Percentiles rank a stretch among this genome's conserved stretches.
Evolutionary conservation across 768 basidiomycete genomes (phyloP).

Genomic region (Boletus reticulatus): DNA sequence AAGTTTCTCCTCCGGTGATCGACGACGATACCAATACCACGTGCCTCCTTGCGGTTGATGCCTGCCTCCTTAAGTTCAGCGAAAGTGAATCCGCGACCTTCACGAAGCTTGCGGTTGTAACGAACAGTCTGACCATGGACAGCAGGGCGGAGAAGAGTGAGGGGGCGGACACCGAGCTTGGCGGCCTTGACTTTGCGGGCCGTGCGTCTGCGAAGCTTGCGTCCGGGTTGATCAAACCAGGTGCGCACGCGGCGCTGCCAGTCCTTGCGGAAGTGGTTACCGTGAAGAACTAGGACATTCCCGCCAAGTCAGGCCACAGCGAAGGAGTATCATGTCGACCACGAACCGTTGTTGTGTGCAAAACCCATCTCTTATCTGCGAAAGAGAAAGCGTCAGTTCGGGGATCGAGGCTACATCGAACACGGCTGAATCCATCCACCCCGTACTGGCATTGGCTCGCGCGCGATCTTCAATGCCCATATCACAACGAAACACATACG

Average conservation of each 20-base stretch:
- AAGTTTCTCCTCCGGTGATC: conserved; percentile 96
- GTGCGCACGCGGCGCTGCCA: conserved; percentile 97
- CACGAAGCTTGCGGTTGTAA: conserved; percentile 97
- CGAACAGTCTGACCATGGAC: conserved; percentile 95
- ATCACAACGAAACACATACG: neutral
- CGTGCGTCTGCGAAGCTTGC: conserved; percentile 91
- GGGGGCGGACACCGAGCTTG: conserved; percentile 87
- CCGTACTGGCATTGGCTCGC: neutral
- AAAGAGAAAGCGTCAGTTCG: conserved; percentile 13
- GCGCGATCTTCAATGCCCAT: neutral
- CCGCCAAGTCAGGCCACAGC: conserved; percentile 6
- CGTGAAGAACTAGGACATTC: conserved; percentile 68
- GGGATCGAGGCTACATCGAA: conserved; percentile 19
- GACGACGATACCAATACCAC: conserved; percentile 89
- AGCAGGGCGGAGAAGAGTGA: conserved; percentile 90
- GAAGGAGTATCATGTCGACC: conserved; percentile 27
- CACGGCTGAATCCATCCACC: conserved; percentile 22
- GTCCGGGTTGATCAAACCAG: conserved; percentile 99
- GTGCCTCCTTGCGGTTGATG: conserved; percentile 89
- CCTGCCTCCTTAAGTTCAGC: conserved; percentile 96
- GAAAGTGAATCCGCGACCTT: conserved; percentile 95
- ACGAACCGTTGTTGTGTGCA: conserved; percentile 35
- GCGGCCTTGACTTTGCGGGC: conserved; percentile 92
- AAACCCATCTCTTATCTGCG: conserved; percentile 36
- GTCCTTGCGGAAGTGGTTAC: conserved; percentile 97